Percentiles rank a stretch among this genome's conserved stretches.
Evolutionary conservation across 2,329 filamentous ascomycete species (phyloP).

Genomic region (Penicillium oxalicum): DNA sequence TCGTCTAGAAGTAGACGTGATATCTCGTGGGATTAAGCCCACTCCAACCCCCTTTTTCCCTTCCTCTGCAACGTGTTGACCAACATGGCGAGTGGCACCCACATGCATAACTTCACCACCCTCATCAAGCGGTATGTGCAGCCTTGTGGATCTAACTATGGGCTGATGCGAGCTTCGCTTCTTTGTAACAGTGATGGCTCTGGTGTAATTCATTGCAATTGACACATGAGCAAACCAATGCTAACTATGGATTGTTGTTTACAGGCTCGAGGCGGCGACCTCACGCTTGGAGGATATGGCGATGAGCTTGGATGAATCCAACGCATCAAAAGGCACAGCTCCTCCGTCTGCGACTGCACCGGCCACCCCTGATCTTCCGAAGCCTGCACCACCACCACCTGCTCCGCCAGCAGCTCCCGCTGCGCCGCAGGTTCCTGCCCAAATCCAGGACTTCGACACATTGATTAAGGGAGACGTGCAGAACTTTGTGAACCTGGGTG

Average conservation of each 20-base stretch:
- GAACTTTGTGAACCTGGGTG: constrained; percentile 71
- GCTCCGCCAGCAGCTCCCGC: constrained; percentile 45
- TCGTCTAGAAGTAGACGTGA: background rate
- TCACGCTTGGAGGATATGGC: constrained; percentile 95
- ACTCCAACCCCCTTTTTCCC: constrained; percentile 1
- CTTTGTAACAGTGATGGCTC: no score
- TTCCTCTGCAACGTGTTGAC: constrained; percentile 21
- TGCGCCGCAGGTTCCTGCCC: constrained; percentile 61
- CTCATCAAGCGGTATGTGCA: constrained; percentile 86
- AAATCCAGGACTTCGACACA: constrained; percentile 81
- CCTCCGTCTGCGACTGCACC: constrained; percentile 20
- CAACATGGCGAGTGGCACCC: constrained; percentile 62
- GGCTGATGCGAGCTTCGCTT: no score
- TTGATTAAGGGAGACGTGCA: constrained; percentile 69
- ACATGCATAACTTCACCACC: constrained; percentile 95
- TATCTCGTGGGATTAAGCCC: background rate
- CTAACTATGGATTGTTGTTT: constrained; percentile 43
- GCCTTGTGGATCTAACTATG: background rate
- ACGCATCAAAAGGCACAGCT: constrained; percentile 34
- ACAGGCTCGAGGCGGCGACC: constrained; percentile 93
- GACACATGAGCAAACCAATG: background rate
- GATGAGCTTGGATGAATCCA: constrained; percentile 56
- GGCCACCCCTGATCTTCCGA: constrained; percentile 21
- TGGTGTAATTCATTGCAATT: no score
- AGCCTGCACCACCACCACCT: constrained; percentile 33